Evolutionary conservation across 768 basidiomycete species (phyloP).

Genomic region (Collybia nuda): DNA sequence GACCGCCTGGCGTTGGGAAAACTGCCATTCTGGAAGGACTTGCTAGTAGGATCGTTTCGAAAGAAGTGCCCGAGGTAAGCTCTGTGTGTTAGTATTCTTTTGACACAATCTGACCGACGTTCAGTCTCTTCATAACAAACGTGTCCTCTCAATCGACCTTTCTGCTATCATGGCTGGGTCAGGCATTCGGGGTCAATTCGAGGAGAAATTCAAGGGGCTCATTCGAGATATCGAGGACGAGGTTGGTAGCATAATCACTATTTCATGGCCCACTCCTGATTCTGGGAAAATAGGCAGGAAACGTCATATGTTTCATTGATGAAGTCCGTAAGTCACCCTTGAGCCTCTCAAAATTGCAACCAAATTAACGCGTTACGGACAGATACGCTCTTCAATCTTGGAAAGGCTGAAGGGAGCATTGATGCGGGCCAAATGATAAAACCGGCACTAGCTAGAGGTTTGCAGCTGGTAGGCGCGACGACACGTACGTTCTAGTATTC

Average conservation of each 20-base stretch:
- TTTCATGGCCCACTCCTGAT: background rate
- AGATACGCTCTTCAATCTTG: conserved; percentile 85
- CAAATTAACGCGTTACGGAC: background rate
- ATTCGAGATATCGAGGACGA: conserved; percentile 90
- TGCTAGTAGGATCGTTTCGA: conserved; percentile 81
- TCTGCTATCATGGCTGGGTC: conserved; percentile 86
- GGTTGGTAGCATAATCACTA: conserved; percentile 34
- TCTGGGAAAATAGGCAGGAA: conserved; percentile 46
- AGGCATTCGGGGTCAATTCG: conserved; percentile 89
- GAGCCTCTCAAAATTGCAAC: background rate
- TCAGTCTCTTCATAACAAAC: conserved; percentile 82
- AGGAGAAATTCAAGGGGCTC: conserved; percentile 90
- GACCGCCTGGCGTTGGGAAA: conserved; percentile 90
- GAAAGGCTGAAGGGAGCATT: conserved; percentile 89
- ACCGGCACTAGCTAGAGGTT: conserved; percentile 82
- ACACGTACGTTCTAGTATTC: conserved; percentile 55
- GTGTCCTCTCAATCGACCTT: conserved; percentile 86
- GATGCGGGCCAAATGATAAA: conserved; percentile 95
- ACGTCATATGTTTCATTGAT: conserved; percentile 91
- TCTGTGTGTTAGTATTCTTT: background rate
- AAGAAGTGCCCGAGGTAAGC: conserved; percentile 86
- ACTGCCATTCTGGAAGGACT: conserved; percentile 91
- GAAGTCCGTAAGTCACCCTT: conserved; percentile 73
- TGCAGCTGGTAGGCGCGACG: conserved; percentile 89
- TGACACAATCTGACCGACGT: background rate